Base-by-base conservation (phyloP, 768 basidiomycete species). In the Atractiella rhizophila region DNA sequence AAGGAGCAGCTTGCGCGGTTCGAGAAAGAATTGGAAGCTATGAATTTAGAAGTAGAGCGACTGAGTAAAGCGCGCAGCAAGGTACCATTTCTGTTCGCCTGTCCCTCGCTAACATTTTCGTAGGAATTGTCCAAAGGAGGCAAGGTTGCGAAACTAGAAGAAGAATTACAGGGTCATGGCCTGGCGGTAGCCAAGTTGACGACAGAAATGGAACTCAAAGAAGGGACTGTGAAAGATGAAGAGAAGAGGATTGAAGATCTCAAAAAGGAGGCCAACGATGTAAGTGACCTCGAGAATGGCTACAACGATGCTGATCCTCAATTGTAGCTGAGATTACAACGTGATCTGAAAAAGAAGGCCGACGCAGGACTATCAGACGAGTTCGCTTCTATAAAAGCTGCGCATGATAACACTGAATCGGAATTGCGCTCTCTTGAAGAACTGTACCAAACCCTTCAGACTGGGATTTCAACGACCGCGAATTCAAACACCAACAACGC, bases 41-140 rank as follows among this genome's bases (percentile, higher is more conserved):
- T 94, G 8, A 78, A 85, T 60, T 69, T 66, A 48, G 73, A 75
- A 46, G 57, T 67, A 32, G 62, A 60, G 29, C 65, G 67, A 16
- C 77, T 94, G 19, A 66, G 69, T 44, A 70, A 70, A 60, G 69
- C 72, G 56, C 63, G 82, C 23, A 80, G 94, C 38, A 60, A 62
- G 54, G 62, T 60, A 29, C 33, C 18, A 24, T 15, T 27, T 39
- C 11, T 28, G 5, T 21, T 19, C 7, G 10, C 20, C 4, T 11
- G 3, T 35, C 12, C 9, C 1, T 19, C 19, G 16, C 20, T 33
- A 12, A 20, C 39, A 19, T 5, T 6, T 19, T 1, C 16, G 19
- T 70, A 70, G 50, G 91, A 98, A 60, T 66, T 85, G 57, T 71
- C 70, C 53, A 94, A 91, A 55, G 86, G 83, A 1, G 91, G 91